These are phyloP conservation scores for Fomitopsis palustris DNA, from an alignment of 1,284 basidiomycete genomes.

Conservation along the genomic window DNA sequence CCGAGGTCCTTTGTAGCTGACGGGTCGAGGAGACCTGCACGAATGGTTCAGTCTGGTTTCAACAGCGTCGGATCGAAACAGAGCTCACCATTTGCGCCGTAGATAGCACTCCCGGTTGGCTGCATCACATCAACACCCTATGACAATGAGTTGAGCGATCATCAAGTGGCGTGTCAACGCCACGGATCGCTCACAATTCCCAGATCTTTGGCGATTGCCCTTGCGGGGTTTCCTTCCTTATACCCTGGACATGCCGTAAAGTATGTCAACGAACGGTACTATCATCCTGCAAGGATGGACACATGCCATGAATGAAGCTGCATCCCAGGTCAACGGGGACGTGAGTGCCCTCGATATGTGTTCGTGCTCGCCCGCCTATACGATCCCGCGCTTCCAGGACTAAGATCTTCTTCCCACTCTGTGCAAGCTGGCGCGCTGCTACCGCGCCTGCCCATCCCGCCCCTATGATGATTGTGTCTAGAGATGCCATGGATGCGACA, in stretches of 20 bases:
- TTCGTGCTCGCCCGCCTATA: conserved; percentile 40
- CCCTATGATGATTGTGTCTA: conserved; percentile 31
- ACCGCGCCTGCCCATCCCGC: conserved; percentile 43
- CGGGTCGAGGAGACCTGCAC: not conserved
- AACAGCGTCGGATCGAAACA: too few species aligned
- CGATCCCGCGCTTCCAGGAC: conserved; percentile 43
- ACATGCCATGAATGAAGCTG: conserved; percentile 39
- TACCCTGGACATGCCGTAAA: not conserved
- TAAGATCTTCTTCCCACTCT: conserved; percentile 34
- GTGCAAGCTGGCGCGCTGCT: conserved; percentile 36
- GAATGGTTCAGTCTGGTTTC: not conserved
- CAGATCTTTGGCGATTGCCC: not conserved
- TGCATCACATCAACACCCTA: not conserved
- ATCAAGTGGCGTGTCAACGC: not conserved
- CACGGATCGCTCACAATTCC: not conserved
- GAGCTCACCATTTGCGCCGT: not conserved
- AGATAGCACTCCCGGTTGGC: not conserved
- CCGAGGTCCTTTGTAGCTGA: not conserved
- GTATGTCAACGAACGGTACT: not conserved
- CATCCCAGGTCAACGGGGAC: conserved; percentile 38
- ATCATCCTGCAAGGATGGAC: not conserved
- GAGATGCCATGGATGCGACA: not conserved
- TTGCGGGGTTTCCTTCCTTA: not conserved
- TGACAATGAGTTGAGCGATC: not conserved
- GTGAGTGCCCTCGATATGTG: conserved; percentile 27